A percentile compares a stretch with the other conserved stretches of the same genome.
phyloP scores from a whole-genome alignment of 139 green algal species.

The Astrephomene gubernaculifera region DNA sequence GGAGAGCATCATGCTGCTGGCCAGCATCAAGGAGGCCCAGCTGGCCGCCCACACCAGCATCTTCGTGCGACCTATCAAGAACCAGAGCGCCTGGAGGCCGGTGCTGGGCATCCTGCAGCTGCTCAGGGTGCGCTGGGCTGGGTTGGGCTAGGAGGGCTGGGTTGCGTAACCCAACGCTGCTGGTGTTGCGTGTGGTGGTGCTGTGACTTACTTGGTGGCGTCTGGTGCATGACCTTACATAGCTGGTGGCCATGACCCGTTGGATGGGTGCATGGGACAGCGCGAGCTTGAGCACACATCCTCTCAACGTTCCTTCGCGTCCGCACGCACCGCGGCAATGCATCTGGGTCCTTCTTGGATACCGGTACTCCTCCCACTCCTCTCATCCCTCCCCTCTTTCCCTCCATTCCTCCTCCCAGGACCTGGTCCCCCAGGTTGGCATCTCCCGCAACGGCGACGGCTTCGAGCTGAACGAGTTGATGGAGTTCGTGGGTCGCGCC shows the following conservation, averaged over 20 bases:
- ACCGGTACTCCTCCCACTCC: too few species aligned
- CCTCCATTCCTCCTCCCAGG: slow-evolving; percentile 23
- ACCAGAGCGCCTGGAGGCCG: slow-evolving; percentile 75
- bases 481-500: slow-evolving; percentile 78
- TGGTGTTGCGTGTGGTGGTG: too few species aligned
- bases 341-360: too few species aligned
- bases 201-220: too few species aligned
- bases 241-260: too few species aligned
- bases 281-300: too few species aligned
- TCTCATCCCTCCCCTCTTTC: neutral
- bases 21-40: slow-evolving; percentile 51
- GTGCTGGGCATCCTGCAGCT: slow-evolving; percentile 77
- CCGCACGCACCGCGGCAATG: too few species aligned
- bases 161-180: too few species aligned
- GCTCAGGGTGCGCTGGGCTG: slow-evolving; percentile 49
- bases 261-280: too few species aligned
- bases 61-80: slow-evolving; percentile 77
- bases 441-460: slow-evolving; percentile 62
- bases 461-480: slow-evolving; percentile 79
- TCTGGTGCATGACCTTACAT: too few species aligned
- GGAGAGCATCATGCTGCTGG: slow-evolving; percentile 69
- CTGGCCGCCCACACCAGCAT: slow-evolving; percentile 49
- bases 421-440: slow-evolving; percentile 77
- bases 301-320: too few species aligned
- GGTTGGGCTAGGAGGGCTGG: neutral